A percentile compares a stretch with the other conserved stretches of the same genome.
Conservation (phyloP, 805 yeast species). For the Schwanniomyces vanrijiae region DNA sequence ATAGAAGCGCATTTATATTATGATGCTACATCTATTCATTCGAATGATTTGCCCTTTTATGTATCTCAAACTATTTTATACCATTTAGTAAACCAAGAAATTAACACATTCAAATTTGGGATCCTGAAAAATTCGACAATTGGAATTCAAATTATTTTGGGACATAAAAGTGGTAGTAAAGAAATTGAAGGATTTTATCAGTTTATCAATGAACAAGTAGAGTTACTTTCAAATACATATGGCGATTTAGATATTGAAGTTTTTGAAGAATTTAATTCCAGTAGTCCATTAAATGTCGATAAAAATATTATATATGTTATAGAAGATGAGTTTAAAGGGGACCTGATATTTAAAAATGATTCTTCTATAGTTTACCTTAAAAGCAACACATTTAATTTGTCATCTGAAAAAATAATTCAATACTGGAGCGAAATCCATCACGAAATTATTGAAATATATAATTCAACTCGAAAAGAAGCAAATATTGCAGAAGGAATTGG, state of each 20-base stretch:
- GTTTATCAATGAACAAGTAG: not conserved
- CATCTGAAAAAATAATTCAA: not conserved
- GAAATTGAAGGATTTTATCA: not conserved
- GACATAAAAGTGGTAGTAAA: not conserved
- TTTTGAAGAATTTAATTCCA: not conserved
- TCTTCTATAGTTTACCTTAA: not conserved
- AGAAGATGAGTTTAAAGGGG: not conserved
- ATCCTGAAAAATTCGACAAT: not conserved
- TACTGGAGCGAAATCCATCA: not conserved
- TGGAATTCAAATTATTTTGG: not conserved
- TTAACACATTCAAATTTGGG: slow-evolving; percentile 4
- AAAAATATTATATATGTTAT: not conserved
- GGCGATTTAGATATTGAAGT: not conserved
- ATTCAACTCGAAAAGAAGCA: not conserved
- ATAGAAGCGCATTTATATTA: slow-evolving; percentile 43
- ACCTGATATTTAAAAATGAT: not conserved
- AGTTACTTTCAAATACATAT: not conserved
- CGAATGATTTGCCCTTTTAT: slow-evolving; percentile 63
- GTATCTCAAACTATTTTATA: slow-evolving; percentile 47
- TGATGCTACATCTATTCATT: slow-evolving; percentile 44
- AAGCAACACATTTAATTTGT: not conserved
- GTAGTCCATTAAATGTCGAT: not conserved
- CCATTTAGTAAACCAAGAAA: slow-evolving; percentile 30
- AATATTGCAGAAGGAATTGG: not conserved
- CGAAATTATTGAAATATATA: not conserved